phyloP scores from a whole-genome alignment of 106 monocot genomes.

The Xerophyta viscosa region DNA sequence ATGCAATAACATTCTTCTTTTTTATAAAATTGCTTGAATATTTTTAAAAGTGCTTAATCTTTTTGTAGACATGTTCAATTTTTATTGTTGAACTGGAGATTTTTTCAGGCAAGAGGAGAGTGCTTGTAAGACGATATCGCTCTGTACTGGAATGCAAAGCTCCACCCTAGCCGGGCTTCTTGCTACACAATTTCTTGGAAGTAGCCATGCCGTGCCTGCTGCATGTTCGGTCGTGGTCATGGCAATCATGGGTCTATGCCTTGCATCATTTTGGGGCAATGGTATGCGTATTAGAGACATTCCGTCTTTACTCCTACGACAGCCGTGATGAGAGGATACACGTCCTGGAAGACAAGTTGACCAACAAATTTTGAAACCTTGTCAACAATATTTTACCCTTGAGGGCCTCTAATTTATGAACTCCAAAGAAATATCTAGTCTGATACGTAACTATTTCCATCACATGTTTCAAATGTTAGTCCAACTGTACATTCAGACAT shows the following conservation, averaged over 20 bases:
- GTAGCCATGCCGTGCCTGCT: constrained; percentile 90
- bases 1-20: no score
- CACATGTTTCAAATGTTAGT: no score
- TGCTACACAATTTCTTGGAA: constrained; percentile 87
- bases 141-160: constrained; percentile 99
- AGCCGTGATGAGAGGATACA: no score
- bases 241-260: constrained; percentile 79
- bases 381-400: no score
- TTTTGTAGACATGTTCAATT: not conserved
- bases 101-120: constrained; percentile 75
- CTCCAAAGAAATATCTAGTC: no score
- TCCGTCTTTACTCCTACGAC: constrained; percentile 4
- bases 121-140: constrained; percentile 68
- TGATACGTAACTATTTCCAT: no score
- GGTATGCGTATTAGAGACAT: constrained; percentile 74
- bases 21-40: not conserved
- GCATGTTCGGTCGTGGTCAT: constrained; percentile 93
- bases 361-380: no score
- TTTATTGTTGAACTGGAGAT: not conserved
- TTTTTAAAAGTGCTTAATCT: not conserved
- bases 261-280: constrained; percentile 92
- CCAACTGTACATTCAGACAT: no score
- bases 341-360: no score
- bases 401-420: no score
- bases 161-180: constrained; percentile 96